phyloP scores from a whole-genome alignment of 495 filamentous ascomycete genomes.

The Hypoxylon rickii region DNA sequence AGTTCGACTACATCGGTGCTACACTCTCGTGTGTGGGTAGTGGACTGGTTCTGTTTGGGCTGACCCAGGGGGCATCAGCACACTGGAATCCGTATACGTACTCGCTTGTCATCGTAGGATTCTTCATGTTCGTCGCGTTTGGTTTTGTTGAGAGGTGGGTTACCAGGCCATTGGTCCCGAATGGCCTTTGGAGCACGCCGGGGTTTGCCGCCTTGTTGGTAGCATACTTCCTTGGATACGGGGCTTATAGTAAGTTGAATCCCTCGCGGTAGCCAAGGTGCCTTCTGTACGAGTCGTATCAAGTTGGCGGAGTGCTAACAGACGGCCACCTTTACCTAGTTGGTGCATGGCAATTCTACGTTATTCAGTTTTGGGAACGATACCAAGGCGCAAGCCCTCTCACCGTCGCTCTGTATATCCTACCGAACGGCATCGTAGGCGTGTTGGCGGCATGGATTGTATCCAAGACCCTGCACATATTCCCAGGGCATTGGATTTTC shows the following conservation, averaged over 20 bases:
- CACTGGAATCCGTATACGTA: slow-evolving; percentile 56
- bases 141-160: slow-evolving; percentile 50
- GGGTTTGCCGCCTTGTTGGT: slow-evolving; percentile 55
- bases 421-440: slow-evolving; percentile 52
- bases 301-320: background rate
- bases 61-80: slow-evolving; percentile 56
- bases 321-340: slow-evolving; percentile 19
- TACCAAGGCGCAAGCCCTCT: slow-evolving; percentile 47
- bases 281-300: background rate
- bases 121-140: slow-evolving; percentile 55
- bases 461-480: slow-evolving; percentile 48
- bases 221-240: slow-evolving; percentile 55
- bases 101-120: slow-evolving; percentile 55
- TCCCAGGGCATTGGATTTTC: slow-evolving; percentile 57
- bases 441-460: slow-evolving; percentile 53
- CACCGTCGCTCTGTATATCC: slow-evolving; percentile 47
- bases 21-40: slow-evolving; percentile 51
- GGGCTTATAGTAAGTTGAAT: slow-evolving; percentile 38
- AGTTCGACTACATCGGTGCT: slow-evolving; percentile 56
- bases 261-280: background rate
- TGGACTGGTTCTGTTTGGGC: slow-evolving; percentile 60
- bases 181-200: slow-evolving; percentile 37
- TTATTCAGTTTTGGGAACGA: slow-evolving; percentile 56
- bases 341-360: slow-evolving; percentile 58
- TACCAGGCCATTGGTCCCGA: slow-evolving; percentile 56